Percentiles rank a stretch among this genome's conserved stretches.
Conservation (phyloP, 805 yeast species). For the Ogataea dorogensis region DNA sequence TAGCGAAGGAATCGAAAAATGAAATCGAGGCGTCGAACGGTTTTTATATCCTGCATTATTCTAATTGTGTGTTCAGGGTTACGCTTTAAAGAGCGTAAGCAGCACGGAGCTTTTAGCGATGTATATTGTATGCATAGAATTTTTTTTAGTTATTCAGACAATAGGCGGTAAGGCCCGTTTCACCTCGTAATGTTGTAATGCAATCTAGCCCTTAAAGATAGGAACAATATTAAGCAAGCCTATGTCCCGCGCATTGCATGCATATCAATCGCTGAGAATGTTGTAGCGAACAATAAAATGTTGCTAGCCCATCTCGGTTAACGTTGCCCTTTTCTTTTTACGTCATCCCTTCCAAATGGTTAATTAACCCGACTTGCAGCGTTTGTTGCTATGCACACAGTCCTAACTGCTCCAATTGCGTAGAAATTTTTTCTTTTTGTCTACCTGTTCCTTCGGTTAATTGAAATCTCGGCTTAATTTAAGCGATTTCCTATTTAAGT, state of each 20-base stretch:
- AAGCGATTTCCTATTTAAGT: slow-evolving; percentile 1
- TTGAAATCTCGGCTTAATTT: neutral
- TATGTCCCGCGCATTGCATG: neutral
- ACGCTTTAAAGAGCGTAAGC: slow-evolving; percentile 4
- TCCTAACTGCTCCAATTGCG: too few relatives aligned
- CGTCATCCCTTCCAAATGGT: too few relatives aligned
- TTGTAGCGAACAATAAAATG: neutral
- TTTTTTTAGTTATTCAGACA: slow-evolving; percentile 4
- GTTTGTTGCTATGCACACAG: too few relatives aligned
- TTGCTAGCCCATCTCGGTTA: too few relatives aligned
- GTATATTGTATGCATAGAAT: slow-evolving; percentile 9
- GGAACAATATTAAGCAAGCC: too few relatives aligned
- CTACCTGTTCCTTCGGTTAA: neutral
- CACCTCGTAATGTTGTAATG: slow-evolving; percentile 7
- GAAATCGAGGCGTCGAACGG: slow-evolving; percentile 5
- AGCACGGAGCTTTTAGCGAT: slow-evolving; percentile 11
- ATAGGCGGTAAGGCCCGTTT: slow-evolving; percentile 5
- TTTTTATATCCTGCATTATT: too few relatives aligned
- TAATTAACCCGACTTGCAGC: too few relatives aligned
- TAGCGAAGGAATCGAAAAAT: slow-evolving; percentile 1
- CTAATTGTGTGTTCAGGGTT: too few relatives aligned
- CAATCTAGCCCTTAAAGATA: too few relatives aligned
- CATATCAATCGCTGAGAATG: neutral
- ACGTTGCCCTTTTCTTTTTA: too few relatives aligned
- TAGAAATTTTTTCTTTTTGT: neutral